Percentiles rank a stretch among this genome's conserved stretches.
These are phyloP conservation scores for Diaporthe nobilis DNA, from an alignment of 2,329 filamentous ascomycete species.

Conservation along the genomic window DNA sequence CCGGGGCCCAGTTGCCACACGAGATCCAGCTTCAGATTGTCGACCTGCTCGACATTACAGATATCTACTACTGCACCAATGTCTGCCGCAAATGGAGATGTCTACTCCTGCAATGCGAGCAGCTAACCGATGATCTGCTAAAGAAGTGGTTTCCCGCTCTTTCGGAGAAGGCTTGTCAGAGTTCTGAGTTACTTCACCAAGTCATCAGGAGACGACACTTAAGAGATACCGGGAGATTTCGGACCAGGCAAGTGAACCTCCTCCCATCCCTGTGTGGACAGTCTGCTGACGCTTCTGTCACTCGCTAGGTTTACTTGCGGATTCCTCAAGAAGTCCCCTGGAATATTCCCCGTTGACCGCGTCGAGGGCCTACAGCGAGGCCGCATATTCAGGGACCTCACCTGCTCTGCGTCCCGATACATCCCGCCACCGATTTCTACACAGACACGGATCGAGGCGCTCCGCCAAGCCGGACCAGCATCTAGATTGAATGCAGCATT, in stretches of 20 bases:
- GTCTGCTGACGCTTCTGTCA: background rate
- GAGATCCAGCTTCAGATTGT: slow-evolving; percentile 34
- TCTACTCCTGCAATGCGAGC: background rate
- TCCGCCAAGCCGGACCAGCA: background rate
- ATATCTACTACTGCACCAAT: slow-evolving; percentile 21
- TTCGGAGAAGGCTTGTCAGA: background rate
- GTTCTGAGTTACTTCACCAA: background rate
- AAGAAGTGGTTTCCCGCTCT: background rate
- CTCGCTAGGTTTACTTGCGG: background rate
- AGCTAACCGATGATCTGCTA: background rate
- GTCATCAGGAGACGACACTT: slow-evolving; percentile 13
- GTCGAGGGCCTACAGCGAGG: slow-evolving; percentile 24
- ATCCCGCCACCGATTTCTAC: background rate
- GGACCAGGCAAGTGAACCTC: background rate
- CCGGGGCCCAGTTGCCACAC: background rate
- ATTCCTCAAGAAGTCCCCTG: background rate
- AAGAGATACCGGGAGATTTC: slow-evolving; percentile 18
- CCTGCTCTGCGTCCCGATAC: background rate
- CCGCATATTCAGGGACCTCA: slow-evolving; percentile 4
- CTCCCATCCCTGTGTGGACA: background rate
- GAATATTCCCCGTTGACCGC: background rate
- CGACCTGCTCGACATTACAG: slow-evolving; percentile 7
- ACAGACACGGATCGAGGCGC: background rate
- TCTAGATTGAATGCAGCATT: no score
- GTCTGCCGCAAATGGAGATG: slow-evolving; percentile 33